A percentile compares a stretch with the other conserved stretches of the same genome.
These are phyloP conservation scores for Achlya hypogyna DNA, from an alignment of 352 stramenopile genomes.

Conservation along the genomic window DNA sequence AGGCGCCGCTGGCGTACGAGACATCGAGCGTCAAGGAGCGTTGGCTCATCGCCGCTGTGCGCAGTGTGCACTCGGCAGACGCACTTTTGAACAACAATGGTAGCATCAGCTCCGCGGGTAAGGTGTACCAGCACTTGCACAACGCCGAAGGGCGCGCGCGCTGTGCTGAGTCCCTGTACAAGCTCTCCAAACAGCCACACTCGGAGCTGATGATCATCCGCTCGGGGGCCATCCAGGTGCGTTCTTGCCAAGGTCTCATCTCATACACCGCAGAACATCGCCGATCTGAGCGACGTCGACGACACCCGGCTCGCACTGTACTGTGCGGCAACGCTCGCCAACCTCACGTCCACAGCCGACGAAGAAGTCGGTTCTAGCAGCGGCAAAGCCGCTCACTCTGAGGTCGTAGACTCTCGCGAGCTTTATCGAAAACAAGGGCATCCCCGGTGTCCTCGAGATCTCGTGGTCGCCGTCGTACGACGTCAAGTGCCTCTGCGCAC, in stretches of 20 bases:
- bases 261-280: slow-evolving; percentile 30
- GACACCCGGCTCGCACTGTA: slow-evolving; percentile 44
- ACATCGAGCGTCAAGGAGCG: slow-evolving; percentile 14
- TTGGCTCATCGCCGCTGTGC: slow-evolving; percentile 8
- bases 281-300: slow-evolving; percentile 60
- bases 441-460: slow-evolving; percentile 54
- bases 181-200: slow-evolving; percentile 53
- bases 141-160: slow-evolving; percentile 51
- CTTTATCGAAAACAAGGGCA: slow-evolving; percentile 44
- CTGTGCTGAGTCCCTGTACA: slow-evolving; percentile 72
- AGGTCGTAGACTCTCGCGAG: slow-evolving; percentile 24
- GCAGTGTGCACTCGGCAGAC: neutral
- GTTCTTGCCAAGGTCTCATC: neutral
- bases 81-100: neutral
- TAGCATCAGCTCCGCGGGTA: neutral
- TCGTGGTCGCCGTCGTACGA: slow-evolving; percentile 54
- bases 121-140: slow-evolving; percentile 12
- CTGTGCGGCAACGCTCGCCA: slow-evolving; percentile 50
- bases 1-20: slow-evolving; percentile 6
- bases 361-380: neutral
- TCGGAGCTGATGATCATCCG: slow-evolving; percentile 51
- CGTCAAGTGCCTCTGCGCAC: slow-evolving; percentile 59
- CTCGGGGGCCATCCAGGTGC: slow-evolving; percentile 41
- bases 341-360: slow-evolving; percentile 39
- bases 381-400: neutral